Conservation (phyloP, 805 yeast genomes). For the Ogataea pilisensis region DNA sequence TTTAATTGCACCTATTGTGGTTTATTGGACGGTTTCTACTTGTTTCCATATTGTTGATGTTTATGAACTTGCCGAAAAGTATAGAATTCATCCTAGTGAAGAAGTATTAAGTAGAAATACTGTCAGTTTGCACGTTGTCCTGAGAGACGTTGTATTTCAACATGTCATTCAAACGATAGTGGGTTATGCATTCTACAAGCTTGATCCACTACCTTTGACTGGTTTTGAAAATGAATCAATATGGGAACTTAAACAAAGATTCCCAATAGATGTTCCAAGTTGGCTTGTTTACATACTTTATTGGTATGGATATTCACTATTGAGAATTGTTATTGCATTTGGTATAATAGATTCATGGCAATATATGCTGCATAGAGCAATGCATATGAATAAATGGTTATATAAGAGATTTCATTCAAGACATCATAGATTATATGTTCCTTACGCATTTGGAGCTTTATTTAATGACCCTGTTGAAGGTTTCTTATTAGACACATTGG, state of each 20-base stretch:
- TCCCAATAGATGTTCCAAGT: constrained; percentile 41
- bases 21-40: constrained; percentile 77
- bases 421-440: constrained; percentile 91
- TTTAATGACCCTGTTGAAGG: constrained; percentile 96
- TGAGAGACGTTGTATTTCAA: constrained; percentile 79
- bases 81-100: constrained; percentile 88
- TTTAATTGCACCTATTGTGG: constrained; percentile 68
- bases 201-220: constrained; percentile 54
- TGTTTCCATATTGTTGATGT: constrained; percentile 75
- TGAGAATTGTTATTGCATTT: constrained; percentile 62
- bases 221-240: constrained; percentile 45
- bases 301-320: constrained; percentile 56
- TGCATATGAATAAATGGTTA: constrained; percentile 77
- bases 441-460: constrained; percentile 94
- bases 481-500: constrained; percentile 82
- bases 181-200: constrained; percentile 50
- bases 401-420: constrained; percentile 87
- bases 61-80: constrained; percentile 69
- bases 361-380: constrained; percentile 78
- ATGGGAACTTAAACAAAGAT: constrained; percentile 41
- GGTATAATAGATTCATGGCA: constrained; percentile 92
- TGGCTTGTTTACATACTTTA: constrained; percentile 47
- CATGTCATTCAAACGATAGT: constrained; percentile 77
- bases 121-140: constrained; percentile 64
- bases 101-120: constrained; percentile 76